Percentiles rank a stretch among this genome's conserved stretches.
Evolutionary conservation across 1,284 basidiomycete genomes (phyloP).

Genomic region (Sphaerobolus stellatus): DNA sequence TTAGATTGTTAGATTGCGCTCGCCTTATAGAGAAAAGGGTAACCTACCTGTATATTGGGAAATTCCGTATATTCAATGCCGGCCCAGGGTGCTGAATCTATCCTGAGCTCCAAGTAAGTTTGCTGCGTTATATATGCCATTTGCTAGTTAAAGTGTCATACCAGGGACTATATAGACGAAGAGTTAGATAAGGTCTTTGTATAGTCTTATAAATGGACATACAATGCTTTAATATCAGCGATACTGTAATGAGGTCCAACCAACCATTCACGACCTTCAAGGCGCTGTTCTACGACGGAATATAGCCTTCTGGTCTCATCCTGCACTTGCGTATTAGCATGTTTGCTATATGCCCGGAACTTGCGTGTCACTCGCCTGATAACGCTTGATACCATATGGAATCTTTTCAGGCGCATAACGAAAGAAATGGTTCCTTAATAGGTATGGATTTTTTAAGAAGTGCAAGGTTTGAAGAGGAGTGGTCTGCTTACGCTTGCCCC

Average conservation of each 20-base stretch:
- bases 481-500: constrained; percentile 7
- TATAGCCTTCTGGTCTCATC: constrained; percentile 7
- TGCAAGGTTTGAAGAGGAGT: neutral
- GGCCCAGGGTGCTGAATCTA: constrained; percentile 3
- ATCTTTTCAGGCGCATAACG: constrained; percentile 21
- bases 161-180: constrained; percentile 3
- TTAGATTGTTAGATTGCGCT: neutral
- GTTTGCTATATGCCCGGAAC: neutral
- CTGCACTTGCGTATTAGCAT: neutral
- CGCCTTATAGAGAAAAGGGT: neutral
- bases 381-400: constrained; percentile 30
- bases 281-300: constrained; percentile 7
- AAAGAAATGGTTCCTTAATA: constrained; percentile 6
- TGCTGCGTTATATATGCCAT: neutral
- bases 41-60: constrained; percentile 11
- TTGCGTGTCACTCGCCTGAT: constrained; percentile 14
- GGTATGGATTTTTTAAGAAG: too few relatives aligned
- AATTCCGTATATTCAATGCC: neutral
- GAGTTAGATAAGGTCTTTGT: neutral
- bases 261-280: constrained; percentile 6
- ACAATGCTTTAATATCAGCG: constrained; percentile 11
- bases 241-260: constrained; percentile 9
- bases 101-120: neutral
- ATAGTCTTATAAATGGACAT: neutral
- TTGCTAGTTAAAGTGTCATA: neutral